phyloP scores from a whole-genome alignment of 139 green algal species.

The Zygnema circumcarinatum region DNA sequence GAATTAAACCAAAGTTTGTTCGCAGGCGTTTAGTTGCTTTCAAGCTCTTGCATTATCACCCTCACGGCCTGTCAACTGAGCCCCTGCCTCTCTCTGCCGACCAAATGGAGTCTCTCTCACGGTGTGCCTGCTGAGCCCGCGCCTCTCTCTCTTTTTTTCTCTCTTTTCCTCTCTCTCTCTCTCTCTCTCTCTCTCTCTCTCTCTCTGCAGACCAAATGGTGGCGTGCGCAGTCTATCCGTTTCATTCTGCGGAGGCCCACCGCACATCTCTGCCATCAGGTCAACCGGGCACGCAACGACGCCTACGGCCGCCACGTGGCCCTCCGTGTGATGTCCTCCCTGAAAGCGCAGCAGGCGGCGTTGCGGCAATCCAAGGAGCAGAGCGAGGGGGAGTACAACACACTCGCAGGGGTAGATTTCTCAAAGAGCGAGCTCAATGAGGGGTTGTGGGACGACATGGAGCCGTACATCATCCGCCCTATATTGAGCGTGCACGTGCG shows the following conservation, averaged over 20 bases:
- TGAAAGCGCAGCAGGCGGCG: neutral
- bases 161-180: constrained; percentile 1
- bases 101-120: no score
- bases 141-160: constrained; percentile 15
- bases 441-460: neutral
- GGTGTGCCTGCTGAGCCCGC: neutral
- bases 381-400: neutral
- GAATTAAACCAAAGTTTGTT: no score
- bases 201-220: constrained; percentile 18
- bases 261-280: constrained; percentile 19
- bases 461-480: constrained; percentile 33
- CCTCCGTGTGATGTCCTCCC: neutral
- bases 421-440: neutral
- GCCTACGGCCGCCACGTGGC: constrained; percentile 24
- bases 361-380: neutral
- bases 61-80: no score
- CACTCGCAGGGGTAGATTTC: neutral
- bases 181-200: neutral
- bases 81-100: no score
- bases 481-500: constrained; percentile 50
- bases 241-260: constrained; percentile 34
- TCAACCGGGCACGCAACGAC: constrained; percentile 28
- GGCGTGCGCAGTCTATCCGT: neutral
- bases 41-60: no score
- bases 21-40: no score